Conservation (phyloP, 306 rosid genomes). For the Casuarina glauca region DNA sequence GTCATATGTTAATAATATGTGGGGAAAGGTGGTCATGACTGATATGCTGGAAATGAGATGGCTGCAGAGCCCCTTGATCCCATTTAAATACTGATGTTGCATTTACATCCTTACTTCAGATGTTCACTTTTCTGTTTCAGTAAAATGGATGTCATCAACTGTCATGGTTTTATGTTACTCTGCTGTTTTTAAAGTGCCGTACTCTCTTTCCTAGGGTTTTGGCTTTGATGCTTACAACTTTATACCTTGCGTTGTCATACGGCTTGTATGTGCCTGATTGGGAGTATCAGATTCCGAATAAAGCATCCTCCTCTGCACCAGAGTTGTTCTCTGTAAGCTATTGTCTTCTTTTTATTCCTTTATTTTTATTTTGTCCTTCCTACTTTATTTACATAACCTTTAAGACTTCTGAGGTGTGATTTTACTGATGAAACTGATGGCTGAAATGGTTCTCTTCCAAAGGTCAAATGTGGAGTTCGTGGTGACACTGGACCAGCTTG, state of each 20-base stretch:
- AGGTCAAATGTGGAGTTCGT: conserved; percentile 90
- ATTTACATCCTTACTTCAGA: neutral
- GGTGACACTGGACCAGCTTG: conserved; percentile 86
- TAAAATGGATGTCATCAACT: neutral
- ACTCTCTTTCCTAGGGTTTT: conserved; percentile 47
- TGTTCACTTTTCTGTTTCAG: neutral
- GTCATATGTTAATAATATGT: neutral
- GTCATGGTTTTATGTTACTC: neutral
- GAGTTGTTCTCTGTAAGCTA: conserved; percentile 67
- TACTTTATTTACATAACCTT: neutral
- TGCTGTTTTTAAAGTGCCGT: neutral
- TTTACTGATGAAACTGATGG: conserved; percentile 7
- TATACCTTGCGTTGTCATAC: conserved; percentile 60
- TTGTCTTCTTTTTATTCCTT: neutral
- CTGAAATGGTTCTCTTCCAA: conserved; percentile 16
- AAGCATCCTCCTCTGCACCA: conserved; percentile 41
- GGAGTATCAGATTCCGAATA: conserved; percentile 67
- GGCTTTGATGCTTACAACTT: conserved; percentile 50
- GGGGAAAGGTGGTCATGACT: neutral
- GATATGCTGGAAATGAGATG: neutral
- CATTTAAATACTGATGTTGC: neutral
- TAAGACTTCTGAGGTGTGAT: neutral
- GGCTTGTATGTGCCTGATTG: conserved; percentile 89
- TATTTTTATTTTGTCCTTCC: neutral
- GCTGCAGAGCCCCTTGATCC: neutral